A percentile compares a stretch with the other conserved stretches of the same genome.
These are phyloP conservation scores for Arthromyces matolae DNA, from an alignment of 768 basidiomycete species.

Conservation along the genomic window DNA sequence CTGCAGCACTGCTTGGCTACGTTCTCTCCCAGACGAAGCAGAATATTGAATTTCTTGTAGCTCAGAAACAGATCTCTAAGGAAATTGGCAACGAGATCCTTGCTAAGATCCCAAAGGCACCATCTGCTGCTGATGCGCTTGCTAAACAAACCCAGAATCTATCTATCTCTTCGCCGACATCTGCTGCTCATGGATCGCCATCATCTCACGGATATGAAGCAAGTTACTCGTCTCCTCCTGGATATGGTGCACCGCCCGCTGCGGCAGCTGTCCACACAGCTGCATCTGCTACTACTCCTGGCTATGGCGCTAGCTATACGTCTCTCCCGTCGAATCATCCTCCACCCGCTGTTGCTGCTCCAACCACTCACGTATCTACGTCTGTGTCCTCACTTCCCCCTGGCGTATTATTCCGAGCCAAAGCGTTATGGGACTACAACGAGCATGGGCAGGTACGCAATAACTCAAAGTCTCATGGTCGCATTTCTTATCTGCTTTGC, in stretches of 20 bases:
- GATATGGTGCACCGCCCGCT: not conserved
- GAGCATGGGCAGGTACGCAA: conserved; percentile 46
- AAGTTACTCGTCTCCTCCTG: not conserved
- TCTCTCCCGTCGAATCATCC: conserved; percentile 1
- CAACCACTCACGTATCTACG: not conserved
- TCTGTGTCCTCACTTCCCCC: conserved; percentile 9
- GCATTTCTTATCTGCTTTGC: conserved; percentile 6
- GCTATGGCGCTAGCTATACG: not conserved
- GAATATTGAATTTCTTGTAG: conserved; percentile 52
- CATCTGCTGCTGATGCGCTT: not conserved
- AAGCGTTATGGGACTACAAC: conserved; percentile 65
- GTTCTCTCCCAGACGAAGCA: conserved; percentile 52
- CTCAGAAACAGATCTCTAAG: conserved; percentile 43
- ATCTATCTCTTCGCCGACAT: not conserved
- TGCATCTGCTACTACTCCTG: conserved; percentile 8
- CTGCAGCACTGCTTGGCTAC: conserved; percentile 32
- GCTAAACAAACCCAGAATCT: conserved; percentile 8
- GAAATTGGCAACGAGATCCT: conserved; percentile 45
- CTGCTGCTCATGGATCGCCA: conserved; percentile 8
- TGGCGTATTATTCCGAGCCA: conserved; percentile 36
- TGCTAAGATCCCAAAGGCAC: conserved; percentile 32
- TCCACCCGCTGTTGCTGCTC: conserved; percentile 5
- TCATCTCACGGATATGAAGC: too few species aligned
- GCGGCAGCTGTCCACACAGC: too few species aligned
- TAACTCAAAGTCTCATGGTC: too few species aligned